Conservation (phyloP, 139 green algal species). For the Bryopsis sp. region DNA sequence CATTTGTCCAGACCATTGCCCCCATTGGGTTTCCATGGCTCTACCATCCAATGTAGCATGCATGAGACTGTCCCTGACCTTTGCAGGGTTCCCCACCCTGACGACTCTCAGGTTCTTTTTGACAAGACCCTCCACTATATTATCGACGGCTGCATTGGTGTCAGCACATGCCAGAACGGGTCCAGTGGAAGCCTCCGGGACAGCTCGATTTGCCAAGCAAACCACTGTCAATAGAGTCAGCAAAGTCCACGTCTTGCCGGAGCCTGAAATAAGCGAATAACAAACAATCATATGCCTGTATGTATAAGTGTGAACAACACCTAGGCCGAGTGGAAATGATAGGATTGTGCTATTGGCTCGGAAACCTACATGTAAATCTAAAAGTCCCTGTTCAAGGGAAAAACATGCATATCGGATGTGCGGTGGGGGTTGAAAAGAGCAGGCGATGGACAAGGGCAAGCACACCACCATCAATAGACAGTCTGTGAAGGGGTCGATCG, state of each 20-base stretch:
- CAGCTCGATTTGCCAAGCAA: not conserved
- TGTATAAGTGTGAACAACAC: too few relatives aligned
- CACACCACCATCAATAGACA: too few relatives aligned
- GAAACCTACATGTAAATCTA: too few relatives aligned
- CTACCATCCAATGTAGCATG: not conserved
- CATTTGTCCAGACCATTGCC: not conserved
- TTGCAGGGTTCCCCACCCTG: conserved; percentile 54
- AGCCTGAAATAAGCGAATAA: conserved; percentile 31
- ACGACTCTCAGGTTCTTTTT: conserved; percentile 50
- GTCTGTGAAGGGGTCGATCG: too few relatives aligned
- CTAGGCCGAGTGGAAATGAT: too few relatives aligned
- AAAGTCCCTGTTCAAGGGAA: too few relatives aligned
- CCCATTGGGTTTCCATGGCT: not conserved
- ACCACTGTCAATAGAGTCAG: conserved; percentile 48
- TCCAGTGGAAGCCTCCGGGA: conserved; percentile 9
- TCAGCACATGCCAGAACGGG: conserved; percentile 57
- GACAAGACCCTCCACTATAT: conserved; percentile 76
- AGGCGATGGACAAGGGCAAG: too few relatives aligned
- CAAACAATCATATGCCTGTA: not conserved
- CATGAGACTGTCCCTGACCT: not conserved
- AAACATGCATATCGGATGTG: too few relatives aligned
- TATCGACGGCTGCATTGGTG: conserved; percentile 85
- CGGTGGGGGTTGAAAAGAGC: too few relatives aligned
- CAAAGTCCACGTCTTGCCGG: conserved; percentile 79
- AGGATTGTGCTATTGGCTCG: too few relatives aligned